phyloP scores from a whole-genome alignment of 129 eudicot genomes.

The Ambrosia trifida region DNA sequence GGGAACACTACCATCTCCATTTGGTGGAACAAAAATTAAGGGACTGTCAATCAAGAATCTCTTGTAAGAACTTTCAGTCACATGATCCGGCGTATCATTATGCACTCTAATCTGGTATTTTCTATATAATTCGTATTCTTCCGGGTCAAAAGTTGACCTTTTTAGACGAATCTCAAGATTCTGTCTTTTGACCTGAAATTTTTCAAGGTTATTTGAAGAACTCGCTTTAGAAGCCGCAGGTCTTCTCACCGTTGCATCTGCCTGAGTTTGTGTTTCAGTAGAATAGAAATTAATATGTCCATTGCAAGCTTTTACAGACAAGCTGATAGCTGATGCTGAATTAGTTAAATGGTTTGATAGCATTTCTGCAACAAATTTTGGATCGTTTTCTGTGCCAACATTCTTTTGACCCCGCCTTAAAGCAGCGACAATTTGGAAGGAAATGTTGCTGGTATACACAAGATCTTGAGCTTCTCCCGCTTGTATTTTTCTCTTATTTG shows the following conservation, averaged over 20 bases:
- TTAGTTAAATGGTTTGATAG: constrained; percentile 38
- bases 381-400: constrained; percentile 30
- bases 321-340: constrained; percentile 35
- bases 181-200: constrained; percentile 32
- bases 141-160: constrained; percentile 73
- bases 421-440: constrained; percentile 79
- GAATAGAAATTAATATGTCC: constrained; percentile 86
- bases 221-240: constrained; percentile 25
- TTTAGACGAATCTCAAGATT: constrained; percentile 68
- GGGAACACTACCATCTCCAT: constrained; percentile 55
- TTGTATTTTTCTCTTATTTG: constrained; percentile 61
- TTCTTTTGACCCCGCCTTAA: constrained; percentile 44
- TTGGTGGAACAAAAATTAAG: constrained; percentile 56
- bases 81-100: constrained; percentile 75
- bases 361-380: constrained; percentile 62
- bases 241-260: constrained; percentile 20
- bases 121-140: constrained; percentile 80
- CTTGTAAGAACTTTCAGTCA: constrained; percentile 79
- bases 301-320: constrained; percentile 74
- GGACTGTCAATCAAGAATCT: constrained; percentile 88
- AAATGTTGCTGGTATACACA: constrained; percentile 70
- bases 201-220: constrained; percentile 31
- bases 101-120: constrained; percentile 88
- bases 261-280: constrained; percentile 28
- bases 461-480: constrained; percentile 73